phyloP scores from a whole-genome alignment of 192 early-diverging fungal genomes.

The Coemansia sp. region DNA sequence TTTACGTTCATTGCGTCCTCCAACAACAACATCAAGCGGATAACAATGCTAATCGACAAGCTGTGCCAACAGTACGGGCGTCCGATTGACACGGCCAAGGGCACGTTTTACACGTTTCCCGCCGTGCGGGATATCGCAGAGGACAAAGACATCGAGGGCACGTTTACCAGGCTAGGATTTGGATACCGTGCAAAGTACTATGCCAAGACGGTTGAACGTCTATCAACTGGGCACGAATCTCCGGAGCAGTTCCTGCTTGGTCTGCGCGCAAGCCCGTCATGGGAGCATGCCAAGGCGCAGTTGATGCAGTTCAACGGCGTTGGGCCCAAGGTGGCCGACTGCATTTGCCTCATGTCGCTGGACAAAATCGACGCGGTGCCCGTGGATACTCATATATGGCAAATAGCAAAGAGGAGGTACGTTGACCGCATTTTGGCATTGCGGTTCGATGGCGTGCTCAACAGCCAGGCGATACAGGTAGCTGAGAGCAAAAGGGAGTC shows the following conservation, averaged over 20 bases:
- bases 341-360: slow-evolving; percentile 89
- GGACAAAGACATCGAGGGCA: slow-evolving; percentile 61
- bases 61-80: slow-evolving; percentile 39
- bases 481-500: slow-evolving; percentile 10
- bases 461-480: slow-evolving; percentile 2
- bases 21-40: slow-evolving; percentile 94
- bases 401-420: slow-evolving; percentile 87
- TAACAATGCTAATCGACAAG: slow-evolving; percentile 62
- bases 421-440: slow-evolving; percentile 27
- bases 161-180: slow-evolving; percentile 79
- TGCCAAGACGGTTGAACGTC: slow-evolving; percentile 63
- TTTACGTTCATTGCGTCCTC: slow-evolving; percentile 91
- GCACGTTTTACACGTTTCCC: slow-evolving; percentile 72
- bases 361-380: slow-evolving; percentile 82
- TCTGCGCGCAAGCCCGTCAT: slow-evolving; percentile 53
- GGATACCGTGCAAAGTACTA: slow-evolving; percentile 97
- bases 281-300: slow-evolving; percentile 56
- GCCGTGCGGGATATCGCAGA: slow-evolving; percentile 56
- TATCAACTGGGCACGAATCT: slow-evolving; percentile 54
- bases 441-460: slow-evolving; percentile 5
- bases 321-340: slow-evolving; percentile 98
- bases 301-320: slow-evolving; percentile 78
- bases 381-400: slow-evolving; percentile 96
- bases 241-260: slow-evolving; percentile 65
- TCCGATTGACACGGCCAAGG: slow-evolving; percentile 35